Conservation (phyloP, 805 yeast species). For the Jamesozyma rosinii region DNA sequence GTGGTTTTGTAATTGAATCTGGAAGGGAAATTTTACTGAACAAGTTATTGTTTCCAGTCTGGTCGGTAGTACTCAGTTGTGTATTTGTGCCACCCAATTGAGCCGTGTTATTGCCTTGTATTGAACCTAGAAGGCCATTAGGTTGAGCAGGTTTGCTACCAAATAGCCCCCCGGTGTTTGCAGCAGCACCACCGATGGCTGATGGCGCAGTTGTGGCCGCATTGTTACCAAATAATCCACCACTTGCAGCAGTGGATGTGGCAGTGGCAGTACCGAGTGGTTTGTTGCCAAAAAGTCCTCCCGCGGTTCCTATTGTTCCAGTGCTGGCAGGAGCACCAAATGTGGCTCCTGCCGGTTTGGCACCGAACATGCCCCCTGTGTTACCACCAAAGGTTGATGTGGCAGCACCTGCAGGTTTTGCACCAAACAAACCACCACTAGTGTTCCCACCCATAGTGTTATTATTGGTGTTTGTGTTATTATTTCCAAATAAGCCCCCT, state of each 20-base stretch:
- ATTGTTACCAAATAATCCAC: constrained; percentile 30
- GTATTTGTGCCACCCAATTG: background rate
- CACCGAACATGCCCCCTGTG: constrained; percentile 3
- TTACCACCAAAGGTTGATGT: background rate
- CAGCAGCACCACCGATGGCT: constrained; percentile 14
- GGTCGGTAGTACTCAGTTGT: background rate
- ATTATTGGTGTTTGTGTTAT: constrained; percentile 3
- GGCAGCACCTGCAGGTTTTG: constrained; percentile 5
- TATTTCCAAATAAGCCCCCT: constrained; percentile 29
- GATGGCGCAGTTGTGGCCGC: background rate
- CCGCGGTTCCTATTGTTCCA: constrained; percentile 9
- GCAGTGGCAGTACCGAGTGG: constrained; percentile 4
- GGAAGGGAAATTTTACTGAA: constrained; percentile 2
- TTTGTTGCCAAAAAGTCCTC: constrained; percentile 28
- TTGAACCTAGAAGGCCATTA: constrained; percentile 35
- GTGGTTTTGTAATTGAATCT: constrained; percentile 32
- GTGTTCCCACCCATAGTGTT: background rate
- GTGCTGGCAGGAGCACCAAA: constrained; percentile 14
- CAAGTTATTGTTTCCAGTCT: background rate
- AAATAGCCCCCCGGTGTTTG: constrained; percentile 25
- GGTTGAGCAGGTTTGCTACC: constrained; percentile 23
- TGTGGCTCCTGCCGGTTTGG: background rate
- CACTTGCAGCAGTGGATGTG: constrained; percentile 10
- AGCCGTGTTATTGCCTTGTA: constrained; percentile 4
- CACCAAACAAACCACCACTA: constrained; percentile 31